Conservation (phyloP, 2,329 filamentous ascomycete genomes). For the Triangularia verruculosa region DNA sequence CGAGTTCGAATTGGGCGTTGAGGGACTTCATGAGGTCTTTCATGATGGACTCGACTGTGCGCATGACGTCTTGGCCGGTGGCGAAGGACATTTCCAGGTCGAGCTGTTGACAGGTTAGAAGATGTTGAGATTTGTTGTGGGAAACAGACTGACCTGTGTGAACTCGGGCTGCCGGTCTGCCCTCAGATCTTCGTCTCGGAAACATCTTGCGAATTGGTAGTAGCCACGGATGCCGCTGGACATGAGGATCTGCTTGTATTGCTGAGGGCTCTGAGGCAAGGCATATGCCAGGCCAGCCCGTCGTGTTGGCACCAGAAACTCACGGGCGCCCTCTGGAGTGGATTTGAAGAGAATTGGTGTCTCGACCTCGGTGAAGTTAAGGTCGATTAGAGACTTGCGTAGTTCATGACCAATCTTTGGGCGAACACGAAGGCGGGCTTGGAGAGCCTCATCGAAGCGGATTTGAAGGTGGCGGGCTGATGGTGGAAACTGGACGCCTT, state of each 20-base stretch:
- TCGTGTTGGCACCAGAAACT: conserved; percentile 90
- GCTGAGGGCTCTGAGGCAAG: conserved; percentile 91
- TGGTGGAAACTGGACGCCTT: conserved; percentile 69
- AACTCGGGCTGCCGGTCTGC: conserved; percentile 96
- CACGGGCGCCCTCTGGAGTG: conserved; percentile 89
- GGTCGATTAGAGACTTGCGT: conserved; percentile 52
- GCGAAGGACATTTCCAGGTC: conserved; percentile 94
- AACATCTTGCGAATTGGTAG: conserved; percentile 91
- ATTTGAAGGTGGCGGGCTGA: conserved; percentile 81
- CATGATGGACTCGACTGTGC: conserved; percentile 49
- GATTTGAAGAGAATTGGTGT: conserved; percentile 96
- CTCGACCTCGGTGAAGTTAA: conserved; percentile 75
- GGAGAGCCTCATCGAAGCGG: conserved; percentile 66
- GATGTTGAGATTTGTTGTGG: not conserved
- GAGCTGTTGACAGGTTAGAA: conserved; percentile 51
- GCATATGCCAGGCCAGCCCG: conserved; percentile 77
- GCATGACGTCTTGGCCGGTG: conserved; percentile 67
- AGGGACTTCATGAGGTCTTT: conserved; percentile 52
- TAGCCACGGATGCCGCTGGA: conserved; percentile 79
- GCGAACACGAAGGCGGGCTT: conserved; percentile 69
- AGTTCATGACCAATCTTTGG: conserved; percentile 45
- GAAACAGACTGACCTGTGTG: conserved; percentile 64
- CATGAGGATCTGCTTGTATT: conserved; percentile 99
- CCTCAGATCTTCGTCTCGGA: conserved; percentile 89
- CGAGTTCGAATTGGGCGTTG: conserved; percentile 39